These are phyloP conservation scores for Theobroma cacao DNA, from an alignment of 345 rosid species.

Conservation along the genomic window DNA sequence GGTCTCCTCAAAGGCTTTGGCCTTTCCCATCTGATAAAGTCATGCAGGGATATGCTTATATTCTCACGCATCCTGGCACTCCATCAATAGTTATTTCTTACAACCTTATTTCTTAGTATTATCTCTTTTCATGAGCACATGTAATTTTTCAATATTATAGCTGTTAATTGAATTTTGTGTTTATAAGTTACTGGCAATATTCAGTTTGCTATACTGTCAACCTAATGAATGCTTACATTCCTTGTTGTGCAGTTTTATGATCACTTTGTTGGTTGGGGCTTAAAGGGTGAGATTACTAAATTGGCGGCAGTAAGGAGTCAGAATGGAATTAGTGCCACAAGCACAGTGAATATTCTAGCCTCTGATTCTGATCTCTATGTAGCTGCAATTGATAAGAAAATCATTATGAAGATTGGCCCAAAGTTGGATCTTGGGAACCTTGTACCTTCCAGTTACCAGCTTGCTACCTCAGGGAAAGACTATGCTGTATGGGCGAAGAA, in stretches of 20 bases:
- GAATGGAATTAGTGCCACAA: slow-evolving; percentile 40
- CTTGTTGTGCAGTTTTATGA: slow-evolving; percentile 62
- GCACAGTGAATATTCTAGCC: slow-evolving; percentile 55
- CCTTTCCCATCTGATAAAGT: slow-evolving; percentile 77
- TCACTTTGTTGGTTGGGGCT: slow-evolving; percentile 70
- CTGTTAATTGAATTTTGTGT: no score
- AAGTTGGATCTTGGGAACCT: slow-evolving; percentile 65
- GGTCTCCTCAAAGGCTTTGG: slow-evolving; percentile 58
- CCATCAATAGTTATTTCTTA: slow-evolving; percentile 57
- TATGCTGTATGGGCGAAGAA: slow-evolving; percentile 60
- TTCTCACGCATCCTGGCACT: slow-evolving; percentile 80
- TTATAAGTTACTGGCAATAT: no score
- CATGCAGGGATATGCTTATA: slow-evolving; percentile 86
- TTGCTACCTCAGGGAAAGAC: slow-evolving; percentile 54
- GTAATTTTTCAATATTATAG: no score
- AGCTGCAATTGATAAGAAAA: slow-evolving; percentile 56
- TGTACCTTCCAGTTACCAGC: slow-evolving; percentile 52
- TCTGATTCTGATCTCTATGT: slow-evolving; percentile 64
- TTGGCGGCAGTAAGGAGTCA: slow-evolving; percentile 44
- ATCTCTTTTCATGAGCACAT: background rate
- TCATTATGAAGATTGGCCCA: slow-evolving; percentile 80
- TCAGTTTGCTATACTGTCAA: background rate
- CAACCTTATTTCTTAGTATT: background rate
- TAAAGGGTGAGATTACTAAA: slow-evolving; percentile 52
- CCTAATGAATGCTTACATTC: background rate